Conservation (phyloP, 2,329 filamentous ascomycete genomes). For the Fusarium gaditjirri region DNA sequence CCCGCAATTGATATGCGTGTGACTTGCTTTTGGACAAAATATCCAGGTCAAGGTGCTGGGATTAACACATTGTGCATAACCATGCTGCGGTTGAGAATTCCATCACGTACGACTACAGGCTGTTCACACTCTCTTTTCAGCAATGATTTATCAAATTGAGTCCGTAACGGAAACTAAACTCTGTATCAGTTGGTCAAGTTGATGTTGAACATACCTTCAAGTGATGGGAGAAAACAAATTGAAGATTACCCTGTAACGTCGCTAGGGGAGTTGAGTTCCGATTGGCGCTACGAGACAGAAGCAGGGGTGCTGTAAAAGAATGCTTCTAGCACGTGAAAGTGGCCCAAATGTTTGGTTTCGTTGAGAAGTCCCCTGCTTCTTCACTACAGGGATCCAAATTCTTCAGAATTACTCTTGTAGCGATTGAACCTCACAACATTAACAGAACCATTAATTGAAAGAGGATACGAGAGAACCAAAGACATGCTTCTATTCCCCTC, state of each 20-base stretch:
- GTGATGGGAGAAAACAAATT: not conserved
- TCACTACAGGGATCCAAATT: not conserved
- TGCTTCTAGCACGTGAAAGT: constrained; percentile 41
- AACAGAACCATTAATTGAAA: not conserved
- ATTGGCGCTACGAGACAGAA: constrained; percentile 6
- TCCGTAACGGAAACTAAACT: not conserved
- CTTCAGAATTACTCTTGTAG: not conserved
- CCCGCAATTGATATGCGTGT: constrained; percentile 34
- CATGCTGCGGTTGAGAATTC: not conserved
- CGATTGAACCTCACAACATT: not conserved
- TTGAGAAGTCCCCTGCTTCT: constrained; percentile 26
- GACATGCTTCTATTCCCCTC: not conserved
- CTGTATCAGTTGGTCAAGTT: not conserved
- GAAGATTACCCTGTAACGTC: constrained; percentile 15
- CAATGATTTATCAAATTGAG: not conserved
- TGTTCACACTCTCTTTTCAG: rapidly evolving
- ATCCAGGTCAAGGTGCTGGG: not conserved
- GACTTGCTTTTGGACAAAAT: not conserved
- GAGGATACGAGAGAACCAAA: not conserved
- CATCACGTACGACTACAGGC: rapidly evolving
- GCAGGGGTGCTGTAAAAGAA: constrained; percentile 1
- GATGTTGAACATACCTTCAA: not conserved
- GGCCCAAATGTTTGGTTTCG: constrained; percentile 38
- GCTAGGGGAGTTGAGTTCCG: constrained; percentile 21
- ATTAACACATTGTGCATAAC: constrained; percentile 20